A percentile compares a stretch with the other conserved stretches of the same genome.
Evolutionary conservation across 495 filamentous ascomycete genomes (phyloP).

Genomic region (Neurospora terricola): DNA sequence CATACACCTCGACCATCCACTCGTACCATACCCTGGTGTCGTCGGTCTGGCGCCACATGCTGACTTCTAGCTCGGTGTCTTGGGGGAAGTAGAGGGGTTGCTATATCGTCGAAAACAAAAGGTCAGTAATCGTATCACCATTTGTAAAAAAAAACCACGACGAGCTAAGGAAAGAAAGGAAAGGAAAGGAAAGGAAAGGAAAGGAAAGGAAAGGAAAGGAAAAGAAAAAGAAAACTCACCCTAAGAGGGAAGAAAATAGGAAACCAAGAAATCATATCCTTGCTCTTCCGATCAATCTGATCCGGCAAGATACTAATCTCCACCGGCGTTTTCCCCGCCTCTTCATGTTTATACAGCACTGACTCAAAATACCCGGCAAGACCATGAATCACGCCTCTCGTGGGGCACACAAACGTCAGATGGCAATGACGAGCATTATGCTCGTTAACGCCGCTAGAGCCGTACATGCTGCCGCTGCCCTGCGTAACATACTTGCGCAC

Average conservation of each 20-base stretch:
- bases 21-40: constrained; percentile 98
- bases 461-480: constrained; percentile 50
- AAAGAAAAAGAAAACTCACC: constrained; percentile 39
- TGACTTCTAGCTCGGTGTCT: constrained; percentile 72
- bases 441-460: constrained; percentile 59
- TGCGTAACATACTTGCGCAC: constrained; percentile 31
- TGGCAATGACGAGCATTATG: constrained; percentile 76
- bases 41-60: constrained; percentile 92
- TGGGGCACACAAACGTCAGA: constrained; percentile 58
- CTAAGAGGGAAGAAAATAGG: constrained; percentile 96
- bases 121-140: constrained; percentile 7
- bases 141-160: too few species aligned
- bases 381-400: constrained; percentile 79
- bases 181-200: constrained; percentile 33
- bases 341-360: constrained; percentile 54
- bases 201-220: constrained; percentile 41
- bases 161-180: not conserved
- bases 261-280: constrained; percentile 97
- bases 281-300: constrained; percentile 83
- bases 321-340: constrained; percentile 37
- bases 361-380: constrained; percentile 94
- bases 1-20: constrained; percentile 84
- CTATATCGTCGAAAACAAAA: constrained; percentile 29
- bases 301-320: constrained; percentile 91
- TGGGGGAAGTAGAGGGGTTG: constrained; percentile 81